These are phyloP conservation scores for Ustilago shanxiensis DNA, from an alignment of 1,284 basidiomycete genomes.

Conservation along the genomic window DNA sequence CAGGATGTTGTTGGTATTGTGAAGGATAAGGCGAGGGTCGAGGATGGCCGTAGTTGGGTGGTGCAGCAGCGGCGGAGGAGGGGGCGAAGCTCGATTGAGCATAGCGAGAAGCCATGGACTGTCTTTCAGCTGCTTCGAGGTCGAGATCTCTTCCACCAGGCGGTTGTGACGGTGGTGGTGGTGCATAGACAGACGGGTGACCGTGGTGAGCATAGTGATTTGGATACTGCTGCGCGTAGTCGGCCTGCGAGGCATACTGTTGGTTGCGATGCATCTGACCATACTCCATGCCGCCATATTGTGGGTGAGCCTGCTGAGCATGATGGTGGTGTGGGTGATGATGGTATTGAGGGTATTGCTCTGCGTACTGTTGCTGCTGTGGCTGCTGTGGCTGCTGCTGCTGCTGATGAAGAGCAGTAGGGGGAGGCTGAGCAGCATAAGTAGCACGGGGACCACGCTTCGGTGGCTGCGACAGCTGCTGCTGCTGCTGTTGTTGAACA, in stretches of 20 bases:
- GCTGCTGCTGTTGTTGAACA: too few relatives aligned
- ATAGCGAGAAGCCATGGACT: conserved; percentile 10
- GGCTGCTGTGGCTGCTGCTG: conserved; percentile 19
- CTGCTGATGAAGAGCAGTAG: conserved; percentile 6
- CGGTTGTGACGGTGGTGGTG: too few relatives aligned
- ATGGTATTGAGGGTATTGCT: conserved; percentile 13
- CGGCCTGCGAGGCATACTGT: background rate
- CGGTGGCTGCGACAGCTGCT: conserved; percentile 12
- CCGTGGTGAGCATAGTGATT: background rate
- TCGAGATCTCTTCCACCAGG: conserved; percentile 10
- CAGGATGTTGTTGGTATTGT: conserved; percentile 15
- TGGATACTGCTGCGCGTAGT: background rate
- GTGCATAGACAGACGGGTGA: background rate
- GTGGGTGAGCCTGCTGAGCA: conserved; percentile 7
- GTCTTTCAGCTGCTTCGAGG: conserved; percentile 2
- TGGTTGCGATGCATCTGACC: conserved; percentile 21
- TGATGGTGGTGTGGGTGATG: conserved; percentile 10
- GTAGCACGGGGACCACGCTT: conserved; percentile 37
- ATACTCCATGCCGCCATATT: background rate
- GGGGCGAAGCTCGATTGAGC: conserved; percentile 21
- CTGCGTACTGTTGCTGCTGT: conserved; percentile 16
- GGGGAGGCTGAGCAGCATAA: conserved; percentile 36
- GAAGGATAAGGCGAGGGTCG: conserved; percentile 2
- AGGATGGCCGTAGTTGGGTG: conserved; percentile 13
- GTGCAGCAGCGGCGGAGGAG: conserved; percentile 7